Conservation (phyloP, 352 stramenopile species). For the Globisporangium paroecandrum region DNA sequence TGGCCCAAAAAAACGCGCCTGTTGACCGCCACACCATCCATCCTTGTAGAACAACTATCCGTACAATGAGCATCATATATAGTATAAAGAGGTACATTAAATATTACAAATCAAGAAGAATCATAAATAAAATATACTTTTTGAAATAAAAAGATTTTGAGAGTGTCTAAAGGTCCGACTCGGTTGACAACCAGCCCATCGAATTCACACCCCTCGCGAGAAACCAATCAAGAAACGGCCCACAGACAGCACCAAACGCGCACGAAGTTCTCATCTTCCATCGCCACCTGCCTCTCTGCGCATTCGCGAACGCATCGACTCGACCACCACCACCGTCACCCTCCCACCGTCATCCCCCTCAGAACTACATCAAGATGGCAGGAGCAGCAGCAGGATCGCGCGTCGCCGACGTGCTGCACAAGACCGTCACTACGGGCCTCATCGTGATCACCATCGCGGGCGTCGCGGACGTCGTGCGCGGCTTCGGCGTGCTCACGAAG, state of each 20-base stretch:
- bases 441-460: conserved; percentile 60
- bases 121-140: no score
- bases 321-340: background rate
- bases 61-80: no score
- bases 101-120: no score
- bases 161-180: background rate
- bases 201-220: background rate
- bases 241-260: background rate
- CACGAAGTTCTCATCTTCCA: background rate
- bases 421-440: conserved; percentile 76
- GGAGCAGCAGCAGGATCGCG: conserved; percentile 35
- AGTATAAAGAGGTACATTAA: no score
- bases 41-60: no score
- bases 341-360: background rate
- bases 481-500: conserved; percentile 77
- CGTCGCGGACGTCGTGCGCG: conserved; percentile 72
- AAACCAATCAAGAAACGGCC: background rate
- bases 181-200: background rate
- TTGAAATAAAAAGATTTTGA: background rate
- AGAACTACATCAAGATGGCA: conserved; percentile 5
- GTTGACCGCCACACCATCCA: no score
- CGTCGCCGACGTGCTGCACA: conserved; percentile 74
- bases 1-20: no score
- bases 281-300: background rate
- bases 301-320: background rate